phyloP scores from a whole-genome alignment of 2,329 filamentous ascomycete species.

The Exutisphaerella laricina region DNA sequence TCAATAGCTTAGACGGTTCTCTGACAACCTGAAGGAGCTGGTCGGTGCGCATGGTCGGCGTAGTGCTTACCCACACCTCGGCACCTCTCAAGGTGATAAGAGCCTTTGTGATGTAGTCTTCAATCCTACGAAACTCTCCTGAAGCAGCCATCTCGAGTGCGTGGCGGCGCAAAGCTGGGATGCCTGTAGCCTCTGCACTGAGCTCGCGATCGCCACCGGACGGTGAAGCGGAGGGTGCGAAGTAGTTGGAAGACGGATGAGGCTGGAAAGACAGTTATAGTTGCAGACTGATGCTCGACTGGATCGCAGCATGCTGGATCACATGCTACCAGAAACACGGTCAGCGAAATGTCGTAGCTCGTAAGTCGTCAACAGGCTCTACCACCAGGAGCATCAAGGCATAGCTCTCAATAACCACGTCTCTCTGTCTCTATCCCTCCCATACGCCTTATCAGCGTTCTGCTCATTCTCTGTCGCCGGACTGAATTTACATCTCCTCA shows the following conservation, averaged over 20 bases:
- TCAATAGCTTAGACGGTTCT: slow-evolving; percentile 1
- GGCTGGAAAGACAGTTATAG: neutral
- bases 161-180: slow-evolving; percentile 19
- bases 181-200: slow-evolving; percentile 14
- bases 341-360: neutral
- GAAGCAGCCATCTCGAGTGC: slow-evolving; percentile 16
- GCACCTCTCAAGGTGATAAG: slow-evolving; percentile 13
- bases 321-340: neutral
- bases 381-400: neutral
- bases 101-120: slow-evolving; percentile 12
- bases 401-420: slow-evolving; percentile 10
- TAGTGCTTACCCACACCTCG: slow-evolving; percentile 13
- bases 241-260: neutral
- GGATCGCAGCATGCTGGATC: neutral
- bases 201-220: slow-evolving; percentile 1
- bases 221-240: neutral
- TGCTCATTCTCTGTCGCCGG: slow-evolving; percentile 9
- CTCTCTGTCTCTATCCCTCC: slow-evolving; percentile 9
- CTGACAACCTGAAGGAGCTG: slow-evolving; percentile 5
- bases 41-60: neutral
- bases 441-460: slow-evolving; percentile 6
- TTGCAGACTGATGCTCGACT: too few relatives aligned
- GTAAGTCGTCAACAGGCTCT: neutral
- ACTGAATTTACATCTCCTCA: slow-evolving; percentile 15
- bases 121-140: slow-evolving; percentile 7